A percentile compares a stretch with the other conserved stretches of the same genome.
phyloP scores from a whole-genome alignment of 2,329 filamentous ascomycete species.

The Torrubiellomyces zombiae region DNA sequence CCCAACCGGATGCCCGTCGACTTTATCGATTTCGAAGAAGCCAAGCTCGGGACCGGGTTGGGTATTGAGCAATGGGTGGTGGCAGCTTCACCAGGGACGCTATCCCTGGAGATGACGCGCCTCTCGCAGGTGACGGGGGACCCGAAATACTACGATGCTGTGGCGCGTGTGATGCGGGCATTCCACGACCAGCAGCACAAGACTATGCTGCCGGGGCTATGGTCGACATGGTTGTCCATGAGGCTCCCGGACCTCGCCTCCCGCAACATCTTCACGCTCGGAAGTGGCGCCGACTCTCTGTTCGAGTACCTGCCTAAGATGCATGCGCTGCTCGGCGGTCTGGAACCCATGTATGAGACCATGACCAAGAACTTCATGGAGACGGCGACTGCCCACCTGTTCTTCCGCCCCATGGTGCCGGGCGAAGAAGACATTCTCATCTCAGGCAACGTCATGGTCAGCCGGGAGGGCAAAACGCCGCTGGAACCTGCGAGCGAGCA shows the following conservation, averaged over 20 bases:
- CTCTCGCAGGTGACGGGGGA: slow-evolving; percentile 58
- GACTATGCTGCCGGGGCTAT: slow-evolving; percentile 55
- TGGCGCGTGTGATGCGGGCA: slow-evolving; percentile 49
- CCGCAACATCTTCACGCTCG: slow-evolving; percentile 16
- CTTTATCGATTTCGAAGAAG: slow-evolving; percentile 26
- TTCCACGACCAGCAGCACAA: slow-evolving; percentile 47
- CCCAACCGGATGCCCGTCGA: slow-evolving; percentile 46
- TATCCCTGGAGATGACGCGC: slow-evolving; percentile 57
- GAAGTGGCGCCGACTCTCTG: slow-evolving; percentile 25
- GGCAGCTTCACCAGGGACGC: slow-evolving; percentile 38
- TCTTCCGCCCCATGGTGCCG: slow-evolving; percentile 46
- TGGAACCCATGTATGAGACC: slow-evolving; percentile 32
- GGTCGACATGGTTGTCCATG: slow-evolving; percentile 49
- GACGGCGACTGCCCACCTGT: slow-evolving; percentile 36
- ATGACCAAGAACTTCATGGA: slow-evolving; percentile 41
- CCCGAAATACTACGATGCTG: slow-evolving; percentile 57
- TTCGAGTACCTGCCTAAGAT: slow-evolving; percentile 92
- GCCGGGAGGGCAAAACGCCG: slow-evolving; percentile 7
- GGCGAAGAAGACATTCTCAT: slow-evolving; percentile 37
- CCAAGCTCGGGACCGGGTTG: slow-evolving; percentile 18
- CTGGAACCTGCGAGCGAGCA: slow-evolving; percentile 23
- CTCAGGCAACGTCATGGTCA: slow-evolving; percentile 21
- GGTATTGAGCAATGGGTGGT: slow-evolving; percentile 20
- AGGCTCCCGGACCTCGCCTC: slow-evolving; percentile 25
- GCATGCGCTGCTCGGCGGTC: slow-evolving; percentile 47